Evolutionary conservation across 164 flowering plant species (phyloP), one percentile per base, ranked within the genome.

Genomic region (Liriodendron chinense): DNA sequence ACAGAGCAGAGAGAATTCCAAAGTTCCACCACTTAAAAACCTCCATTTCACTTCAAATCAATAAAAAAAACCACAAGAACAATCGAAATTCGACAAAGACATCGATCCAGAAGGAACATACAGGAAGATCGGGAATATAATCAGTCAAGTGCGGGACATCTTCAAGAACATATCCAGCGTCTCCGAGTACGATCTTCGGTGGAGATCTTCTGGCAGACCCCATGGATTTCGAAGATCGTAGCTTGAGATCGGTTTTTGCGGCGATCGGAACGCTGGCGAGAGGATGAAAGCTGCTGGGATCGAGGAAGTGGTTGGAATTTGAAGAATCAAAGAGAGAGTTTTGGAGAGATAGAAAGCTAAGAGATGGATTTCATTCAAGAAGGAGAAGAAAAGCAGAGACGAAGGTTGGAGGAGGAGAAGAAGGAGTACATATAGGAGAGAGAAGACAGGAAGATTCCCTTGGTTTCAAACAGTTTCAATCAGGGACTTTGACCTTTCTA

Each of bases 91-190:
- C 59, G 18, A 53, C 59, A 49, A 18, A 50, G 53, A 16, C 34
- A 25, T 28, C 47, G 26, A 14, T 18, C 5, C 26, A 69, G 9
- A 6, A 10, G 1, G 28, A 48, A 68, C 83, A 57, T 82, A 89
- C 93, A 78, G 85, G 84, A 24, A 87, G 89, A 73, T 84, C 77
- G 23, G 84, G 81, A 61, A 89, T 74, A 77, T 85, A 90, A 82
- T 89, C 95, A 53, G 81, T 21, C 64, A 91, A 78, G 76, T 86
- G 91, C 66, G 95, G 95, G 21, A 89, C 91, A 65, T 88, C 91
- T 74, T 89, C 92, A 47, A 87, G 89, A 7, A 86, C 82, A 65
- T 85, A 89, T 12, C 90, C 90, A 22, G 34, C 75, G 0, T 83
- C 86, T 0, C 87, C 90, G 9, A 62, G 56, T 1, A 80, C 74